Percentiles rank a stretch among this genome's conserved stretches.
phyloP scores from a whole-genome alignment of 2,329 filamentous ascomycete genomes.

The Emergomyces africanus region DNA sequence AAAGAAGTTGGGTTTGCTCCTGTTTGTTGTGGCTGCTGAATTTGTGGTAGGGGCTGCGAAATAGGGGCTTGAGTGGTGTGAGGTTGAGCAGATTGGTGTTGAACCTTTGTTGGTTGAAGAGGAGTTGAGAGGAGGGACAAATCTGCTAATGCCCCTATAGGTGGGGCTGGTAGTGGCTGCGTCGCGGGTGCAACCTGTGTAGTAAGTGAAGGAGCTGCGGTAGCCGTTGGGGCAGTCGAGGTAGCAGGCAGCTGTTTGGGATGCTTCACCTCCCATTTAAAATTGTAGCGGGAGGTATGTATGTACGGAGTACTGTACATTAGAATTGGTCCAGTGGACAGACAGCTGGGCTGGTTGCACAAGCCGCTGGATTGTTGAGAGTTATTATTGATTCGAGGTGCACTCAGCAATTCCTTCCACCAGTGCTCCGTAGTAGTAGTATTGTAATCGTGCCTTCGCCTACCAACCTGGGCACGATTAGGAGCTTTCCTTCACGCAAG shows the following conservation, averaged over 20 bases:
- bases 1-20: constrained; percentile 38
- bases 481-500: too few species aligned
- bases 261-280: constrained; percentile 95
- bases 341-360: too few species aligned
- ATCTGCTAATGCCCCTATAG: constrained; percentile 59
- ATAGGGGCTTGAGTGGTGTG: constrained; percentile 30
- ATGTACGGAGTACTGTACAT: too few species aligned
- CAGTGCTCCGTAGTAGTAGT: too few species aligned
- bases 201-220: constrained; percentile 24
- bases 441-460: too few species aligned
- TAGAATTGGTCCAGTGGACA: too few species aligned
- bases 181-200: constrained; percentile 27
- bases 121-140: constrained; percentile 49
- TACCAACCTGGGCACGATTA: too few species aligned
- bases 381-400: too few species aligned
- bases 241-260: constrained; percentile 42
- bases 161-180: constrained; percentile 33
- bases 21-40: constrained; percentile 29
- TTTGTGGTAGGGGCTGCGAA: constrained; percentile 31
- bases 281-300: too few species aligned
- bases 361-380: too few species aligned
- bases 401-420: too few species aligned
- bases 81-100: constrained; percentile 40
- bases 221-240: constrained; percentile 19
- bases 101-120: constrained; percentile 43